Evolutionary conservation across 441 rosid genomes (phyloP).

Genomic region (Geranium incanum): DNA sequence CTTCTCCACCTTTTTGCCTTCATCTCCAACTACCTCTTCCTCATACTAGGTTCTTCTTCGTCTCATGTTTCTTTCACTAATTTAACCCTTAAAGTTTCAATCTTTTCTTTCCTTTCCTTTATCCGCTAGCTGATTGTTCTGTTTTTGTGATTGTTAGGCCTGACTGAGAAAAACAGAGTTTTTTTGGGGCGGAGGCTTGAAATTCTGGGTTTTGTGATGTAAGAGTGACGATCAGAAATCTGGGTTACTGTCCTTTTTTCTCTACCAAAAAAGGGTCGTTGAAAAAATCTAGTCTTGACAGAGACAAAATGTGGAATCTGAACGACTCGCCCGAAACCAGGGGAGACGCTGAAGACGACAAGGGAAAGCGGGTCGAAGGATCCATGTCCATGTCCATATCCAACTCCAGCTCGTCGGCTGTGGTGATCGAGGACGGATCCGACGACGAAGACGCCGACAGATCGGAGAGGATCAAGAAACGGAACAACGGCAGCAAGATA

Average conservation of each 20-base stretch:
- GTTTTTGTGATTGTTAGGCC: too few relatives aligned
- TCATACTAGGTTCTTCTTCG: too few relatives aligned
- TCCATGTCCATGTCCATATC: slow-evolving; percentile 56
- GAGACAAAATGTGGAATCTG: slow-evolving; percentile 67
- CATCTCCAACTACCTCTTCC: too few relatives aligned
- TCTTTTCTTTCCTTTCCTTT: too few relatives aligned
- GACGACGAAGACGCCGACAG: slow-evolving; percentile 44
- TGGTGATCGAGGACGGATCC: slow-evolving; percentile 69
- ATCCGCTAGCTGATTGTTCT: too few relatives aligned
- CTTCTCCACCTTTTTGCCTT: too few relatives aligned
- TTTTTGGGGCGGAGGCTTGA: not conserved
- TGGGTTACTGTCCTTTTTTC: not conserved
- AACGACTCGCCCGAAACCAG: slow-evolving; percentile 64
- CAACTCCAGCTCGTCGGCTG: slow-evolving; percentile 82
- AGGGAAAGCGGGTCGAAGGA: slow-evolving; percentile 70
- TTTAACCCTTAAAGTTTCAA: too few relatives aligned
- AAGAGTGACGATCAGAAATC: slow-evolving; percentile 15
- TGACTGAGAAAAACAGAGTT: too few relatives aligned
- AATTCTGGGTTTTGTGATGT: slow-evolving; percentile 3
- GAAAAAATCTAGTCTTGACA: not conserved
- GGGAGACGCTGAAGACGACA: slow-evolving; percentile 50
- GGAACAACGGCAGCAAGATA: slow-evolving; percentile 28
- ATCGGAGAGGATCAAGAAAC: slow-evolving; percentile 28
- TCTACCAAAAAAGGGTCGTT: not conserved
- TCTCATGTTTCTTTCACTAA: too few relatives aligned